Percentiles rank a stretch among this genome's conserved stretches.
Conservation (phyloP, 176 grass and related monocot species). For the Oryza punctata region DNA sequence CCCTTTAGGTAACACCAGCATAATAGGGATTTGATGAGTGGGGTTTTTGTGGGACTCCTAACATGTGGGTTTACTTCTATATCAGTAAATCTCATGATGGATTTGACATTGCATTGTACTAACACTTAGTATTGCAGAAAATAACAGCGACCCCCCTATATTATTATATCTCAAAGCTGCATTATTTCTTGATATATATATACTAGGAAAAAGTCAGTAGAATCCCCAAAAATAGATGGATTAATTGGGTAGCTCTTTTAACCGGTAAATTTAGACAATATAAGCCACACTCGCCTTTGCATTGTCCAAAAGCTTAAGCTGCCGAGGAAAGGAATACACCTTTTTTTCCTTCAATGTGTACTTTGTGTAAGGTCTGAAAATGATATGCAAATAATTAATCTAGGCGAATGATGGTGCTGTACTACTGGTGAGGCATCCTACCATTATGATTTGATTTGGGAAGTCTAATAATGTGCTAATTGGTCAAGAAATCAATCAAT, state of each 20-base stretch:
- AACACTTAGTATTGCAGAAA: slow-evolving; percentile 16
- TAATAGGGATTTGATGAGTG: slow-evolving; percentile 29
- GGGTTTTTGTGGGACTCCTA: slow-evolving; percentile 44
- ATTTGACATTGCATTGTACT: slow-evolving; percentile 3
- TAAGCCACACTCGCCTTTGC: background rate
- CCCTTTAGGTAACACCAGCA: slow-evolving; percentile 53
- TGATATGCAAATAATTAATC: background rate
- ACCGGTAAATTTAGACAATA: background rate
- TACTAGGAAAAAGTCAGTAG: background rate
- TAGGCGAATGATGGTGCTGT: slow-evolving; percentile 12
- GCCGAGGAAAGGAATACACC: background rate
- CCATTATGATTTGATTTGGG: slow-evolving; percentile 40
- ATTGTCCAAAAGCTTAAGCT: background rate
- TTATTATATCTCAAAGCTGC: background rate
- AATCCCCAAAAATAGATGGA: background rate
- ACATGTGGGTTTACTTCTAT: slow-evolving; percentile 47
- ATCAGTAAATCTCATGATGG: slow-evolving; percentile 9
- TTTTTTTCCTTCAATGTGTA: background rate
- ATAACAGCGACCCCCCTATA: background rate
- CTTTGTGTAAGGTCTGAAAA: background rate
- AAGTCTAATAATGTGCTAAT: slow-evolving; percentile 38
- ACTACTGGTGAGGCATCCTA: slow-evolving; percentile 21
- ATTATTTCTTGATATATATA: background rate
- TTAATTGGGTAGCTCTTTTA: background rate
- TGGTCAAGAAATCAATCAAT: slow-evolving; percentile 50